These are phyloP conservation scores for Cucurbita pepo DNA, from an alignment of 306 rosid species.

Conservation along the genomic window DNA sequence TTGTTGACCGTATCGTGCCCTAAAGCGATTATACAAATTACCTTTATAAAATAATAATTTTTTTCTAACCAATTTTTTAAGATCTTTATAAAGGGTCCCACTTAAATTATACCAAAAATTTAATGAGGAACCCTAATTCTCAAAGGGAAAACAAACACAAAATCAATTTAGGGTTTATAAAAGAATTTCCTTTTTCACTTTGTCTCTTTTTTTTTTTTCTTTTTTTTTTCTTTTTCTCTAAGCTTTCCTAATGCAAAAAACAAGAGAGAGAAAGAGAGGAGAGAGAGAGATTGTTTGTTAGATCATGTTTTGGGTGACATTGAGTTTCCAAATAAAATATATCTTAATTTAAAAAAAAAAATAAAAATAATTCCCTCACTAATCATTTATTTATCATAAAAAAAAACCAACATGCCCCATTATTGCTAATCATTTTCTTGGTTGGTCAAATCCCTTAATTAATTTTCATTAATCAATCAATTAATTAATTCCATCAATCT, in stretches of 20 bases:
- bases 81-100: too few relatives aligned
- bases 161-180: constrained; percentile 3
- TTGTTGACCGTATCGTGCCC: too few relatives aligned
- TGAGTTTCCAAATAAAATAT: constrained; percentile 12
- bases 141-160: neutral
- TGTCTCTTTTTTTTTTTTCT: neutral
- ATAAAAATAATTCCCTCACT: constrained; percentile 11
- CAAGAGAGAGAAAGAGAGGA: neutral
- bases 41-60: too few relatives aligned
- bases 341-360: neutral
- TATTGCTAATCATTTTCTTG: constrained; percentile 18
- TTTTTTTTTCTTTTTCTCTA: neutral
- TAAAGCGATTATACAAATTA: too few relatives aligned
- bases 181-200: neutral
- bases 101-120: neutral
- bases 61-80: too few relatives aligned
- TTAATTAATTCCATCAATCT: constrained; percentile 13
- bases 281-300: constrained; percentile 30
- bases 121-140: neutral
- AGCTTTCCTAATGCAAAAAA: neutral
- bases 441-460: constrained; percentile 27
- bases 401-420: constrained; percentile 20
- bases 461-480: neutral
- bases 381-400: constrained; percentile 57
- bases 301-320: constrained; percentile 83